These are phyloP conservation scores for Blastobotrys apis DNA, from an alignment of 1,139 yeast species.

Conservation along the genomic window DNA sequence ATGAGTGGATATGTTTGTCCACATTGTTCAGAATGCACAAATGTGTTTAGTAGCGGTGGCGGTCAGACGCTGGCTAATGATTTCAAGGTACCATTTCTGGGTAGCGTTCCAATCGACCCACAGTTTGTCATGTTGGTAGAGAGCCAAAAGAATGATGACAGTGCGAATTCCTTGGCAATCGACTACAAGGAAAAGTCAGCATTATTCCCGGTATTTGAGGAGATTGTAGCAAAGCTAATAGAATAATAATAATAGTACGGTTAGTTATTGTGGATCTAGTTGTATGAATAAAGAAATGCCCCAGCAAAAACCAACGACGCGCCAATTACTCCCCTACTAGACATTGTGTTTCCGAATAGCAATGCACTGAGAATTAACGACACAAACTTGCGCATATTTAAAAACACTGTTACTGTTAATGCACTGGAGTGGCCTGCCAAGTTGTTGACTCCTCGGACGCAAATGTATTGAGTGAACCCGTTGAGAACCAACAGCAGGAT, in stretches of 20 bases:
- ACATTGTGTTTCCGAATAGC: constrained; percentile 46
- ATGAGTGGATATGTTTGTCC: constrained; percentile 98
- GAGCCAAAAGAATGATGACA: constrained; percentile 22
- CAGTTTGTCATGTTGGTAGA: constrained; percentile 82
- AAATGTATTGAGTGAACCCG: constrained; percentile 57
- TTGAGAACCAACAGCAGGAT: constrained; percentile 40
- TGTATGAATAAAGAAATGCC: constrained; percentile 43
- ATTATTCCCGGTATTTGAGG: constrained; percentile 47
- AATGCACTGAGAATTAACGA: constrained; percentile 53
- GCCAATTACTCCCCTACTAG: constrained; percentile 43
- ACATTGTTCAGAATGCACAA: constrained; percentile 77
- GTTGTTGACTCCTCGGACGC: constrained; percentile 64
- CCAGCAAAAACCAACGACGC: constrained; percentile 51
- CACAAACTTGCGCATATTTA: constrained; percentile 56
- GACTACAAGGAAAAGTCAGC: constrained; percentile 38
- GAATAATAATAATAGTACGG: background rate
- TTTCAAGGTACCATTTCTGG: constrained; percentile 63
- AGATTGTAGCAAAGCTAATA: constrained; percentile 37
- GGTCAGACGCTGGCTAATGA: constrained; percentile 66
- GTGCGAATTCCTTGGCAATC: constrained; percentile 35
- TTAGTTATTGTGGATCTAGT: background rate
- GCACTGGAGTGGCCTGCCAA: constrained; percentile 57
- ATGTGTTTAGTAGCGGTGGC: constrained; percentile 93
- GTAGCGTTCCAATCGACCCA: constrained; percentile 91
- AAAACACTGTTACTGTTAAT: constrained; percentile 55